Conservation (phyloP, 2,329 filamentous ascomycete species). For the Monosporascus cannonballus region DNA sequence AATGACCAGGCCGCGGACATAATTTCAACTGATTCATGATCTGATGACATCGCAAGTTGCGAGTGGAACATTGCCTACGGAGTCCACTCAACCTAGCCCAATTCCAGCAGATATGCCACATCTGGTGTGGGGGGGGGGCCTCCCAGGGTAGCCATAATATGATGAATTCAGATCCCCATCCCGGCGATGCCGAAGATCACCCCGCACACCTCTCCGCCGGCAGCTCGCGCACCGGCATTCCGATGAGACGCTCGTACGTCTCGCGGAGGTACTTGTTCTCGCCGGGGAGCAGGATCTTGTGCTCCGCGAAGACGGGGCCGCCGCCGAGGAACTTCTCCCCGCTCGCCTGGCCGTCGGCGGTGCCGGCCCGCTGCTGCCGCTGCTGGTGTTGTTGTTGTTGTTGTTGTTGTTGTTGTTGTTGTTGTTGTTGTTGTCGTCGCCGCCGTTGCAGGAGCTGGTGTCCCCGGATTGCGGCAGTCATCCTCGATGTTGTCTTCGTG, state of each 20-base stretch:
- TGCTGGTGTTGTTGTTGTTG: background rate
- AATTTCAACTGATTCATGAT: too few relatives aligned
- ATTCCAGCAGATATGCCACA: too few relatives aligned
- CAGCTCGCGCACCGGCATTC: background rate
- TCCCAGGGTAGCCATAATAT: too few relatives aligned
- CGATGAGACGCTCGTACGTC: background rate
- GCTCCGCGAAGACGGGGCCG: constrained; percentile 32
- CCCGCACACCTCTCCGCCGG: background rate
- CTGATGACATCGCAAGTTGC: too few relatives aligned
- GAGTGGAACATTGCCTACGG: too few relatives aligned
- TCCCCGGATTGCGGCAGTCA: too few relatives aligned
- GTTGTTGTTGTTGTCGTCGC: background rate
- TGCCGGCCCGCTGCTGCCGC: background rate
- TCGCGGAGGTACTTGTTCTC: constrained; percentile 28
- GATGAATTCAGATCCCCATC: too few relatives aligned
- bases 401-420: background rate
- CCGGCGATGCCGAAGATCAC: background rate
- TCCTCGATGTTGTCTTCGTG: too few relatives aligned
- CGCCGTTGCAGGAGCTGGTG: background rate
- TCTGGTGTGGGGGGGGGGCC: too few relatives aligned
- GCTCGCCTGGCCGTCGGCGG: constrained; percentile 12
- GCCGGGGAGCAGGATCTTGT: constrained; percentile 31
- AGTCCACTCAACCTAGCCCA: too few relatives aligned
- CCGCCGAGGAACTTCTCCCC: constrained; percentile 35
- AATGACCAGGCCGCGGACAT: too few relatives aligned